phyloP scores from a whole-genome alignment of 2,329 filamentous ascomycete species.

The Pseudogymnoascus sp. region DNA sequence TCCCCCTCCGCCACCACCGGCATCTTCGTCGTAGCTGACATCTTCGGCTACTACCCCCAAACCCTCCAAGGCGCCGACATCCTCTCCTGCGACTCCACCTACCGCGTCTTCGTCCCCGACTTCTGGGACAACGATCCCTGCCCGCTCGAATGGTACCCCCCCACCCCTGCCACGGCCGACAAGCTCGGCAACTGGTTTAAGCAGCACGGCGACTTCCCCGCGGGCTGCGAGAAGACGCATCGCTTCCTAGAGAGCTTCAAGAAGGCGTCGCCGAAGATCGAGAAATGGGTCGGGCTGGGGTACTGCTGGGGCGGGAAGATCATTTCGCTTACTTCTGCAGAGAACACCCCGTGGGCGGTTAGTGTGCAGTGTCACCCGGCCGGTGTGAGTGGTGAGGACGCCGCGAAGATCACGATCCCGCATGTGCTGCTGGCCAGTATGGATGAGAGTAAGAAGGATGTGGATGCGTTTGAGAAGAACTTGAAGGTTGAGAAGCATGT shows the following conservation, averaged over 20 bases:
- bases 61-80: slow-evolving; percentile 66
- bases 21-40: slow-evolving; percentile 55
- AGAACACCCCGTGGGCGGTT: slow-evolving; percentile 19
- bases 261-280: slow-evolving; percentile 47
- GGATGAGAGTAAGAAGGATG: slow-evolving; percentile 39
- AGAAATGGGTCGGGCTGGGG: slow-evolving; percentile 34
- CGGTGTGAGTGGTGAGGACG: slow-evolving; percentile 32
- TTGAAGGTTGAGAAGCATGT: slow-evolving; percentile 39
- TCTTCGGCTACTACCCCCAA: slow-evolving; percentile 66
- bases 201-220: slow-evolving; percentile 21
- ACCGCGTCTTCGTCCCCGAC: slow-evolving; percentile 86
- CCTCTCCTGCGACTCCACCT: slow-evolving; percentile 49
- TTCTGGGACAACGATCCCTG: slow-evolving; percentile 64
- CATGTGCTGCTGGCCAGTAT: slow-evolving; percentile 45
- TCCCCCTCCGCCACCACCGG: slow-evolving; percentile 47
- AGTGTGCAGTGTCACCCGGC: slow-evolving; percentile 26
- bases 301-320: slow-evolving; percentile 32
- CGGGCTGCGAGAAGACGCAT: slow-evolving; percentile 43
- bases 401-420: slow-evolving; percentile 38
- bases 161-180: slow-evolving; percentile 57
- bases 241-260: slow-evolving; percentile 48
- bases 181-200: slow-evolving; percentile 52
- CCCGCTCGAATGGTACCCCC: slow-evolving; percentile 53
- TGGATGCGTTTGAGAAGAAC: slow-evolving; percentile 38
- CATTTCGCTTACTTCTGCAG: slow-evolving; percentile 20